Conservation (phyloP, 352 stramenopile species). For the Phytophthora pinifolia region DNA sequence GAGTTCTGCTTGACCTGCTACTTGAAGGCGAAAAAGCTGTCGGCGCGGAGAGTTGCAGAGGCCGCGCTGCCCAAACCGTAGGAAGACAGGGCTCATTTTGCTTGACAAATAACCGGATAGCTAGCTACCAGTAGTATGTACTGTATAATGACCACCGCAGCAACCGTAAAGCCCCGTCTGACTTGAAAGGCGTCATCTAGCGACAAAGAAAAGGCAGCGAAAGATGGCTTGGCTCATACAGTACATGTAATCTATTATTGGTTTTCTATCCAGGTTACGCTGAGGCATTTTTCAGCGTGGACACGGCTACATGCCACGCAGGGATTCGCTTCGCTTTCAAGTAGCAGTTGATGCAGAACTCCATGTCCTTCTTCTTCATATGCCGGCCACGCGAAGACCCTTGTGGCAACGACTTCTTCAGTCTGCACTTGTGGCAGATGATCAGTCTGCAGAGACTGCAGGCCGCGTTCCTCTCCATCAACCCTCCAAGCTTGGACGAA, state of each 20-base stretch:
- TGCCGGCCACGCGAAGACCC: conserved; percentile 26
- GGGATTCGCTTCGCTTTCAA: conserved; percentile 25
- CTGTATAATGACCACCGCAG: conserved; percentile 15
- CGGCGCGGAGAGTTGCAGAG: conserved; percentile 28
- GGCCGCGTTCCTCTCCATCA: conserved; percentile 20
- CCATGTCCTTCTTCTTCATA: conserved; percentile 29
- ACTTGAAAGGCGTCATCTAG: background rate
- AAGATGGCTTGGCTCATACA: too few species aligned
- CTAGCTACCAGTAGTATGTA: conserved; percentile 24
- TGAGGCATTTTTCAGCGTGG: conserved; percentile 13
- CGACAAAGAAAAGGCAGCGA: too few species aligned
- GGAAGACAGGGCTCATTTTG: background rate
- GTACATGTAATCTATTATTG: too few species aligned
- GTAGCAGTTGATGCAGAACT: conserved; percentile 43
- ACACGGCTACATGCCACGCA: conserved; percentile 3
- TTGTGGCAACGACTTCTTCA: conserved; percentile 36
- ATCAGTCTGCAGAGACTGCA: conserved; percentile 27
- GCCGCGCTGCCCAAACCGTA: conserved; percentile 26
- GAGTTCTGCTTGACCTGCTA: conserved; percentile 52
- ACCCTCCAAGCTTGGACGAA: conserved; percentile 15
- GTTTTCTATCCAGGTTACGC: background rate
- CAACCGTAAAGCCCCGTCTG: conserved; percentile 8
- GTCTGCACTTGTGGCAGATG: conserved; percentile 42
- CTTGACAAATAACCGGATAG: conserved; percentile 20
- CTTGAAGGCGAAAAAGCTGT: conserved; percentile 25